These are phyloP conservation scores for Metschnikowia koreensis DNA, from an alignment of 805 yeast genomes.

Conservation along the genomic window DNA sequence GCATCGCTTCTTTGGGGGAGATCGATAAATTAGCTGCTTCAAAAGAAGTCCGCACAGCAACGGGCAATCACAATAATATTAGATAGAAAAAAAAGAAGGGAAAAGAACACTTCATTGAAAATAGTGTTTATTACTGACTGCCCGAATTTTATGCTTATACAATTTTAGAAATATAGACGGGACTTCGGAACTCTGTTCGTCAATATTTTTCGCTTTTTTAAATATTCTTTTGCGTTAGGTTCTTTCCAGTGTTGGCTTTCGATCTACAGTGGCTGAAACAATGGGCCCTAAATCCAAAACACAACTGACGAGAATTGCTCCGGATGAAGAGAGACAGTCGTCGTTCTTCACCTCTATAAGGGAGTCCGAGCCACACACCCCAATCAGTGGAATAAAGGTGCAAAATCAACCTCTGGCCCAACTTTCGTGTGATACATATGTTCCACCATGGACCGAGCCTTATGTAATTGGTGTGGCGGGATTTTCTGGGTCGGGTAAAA, in stretches of 20 bases:
- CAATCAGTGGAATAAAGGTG: background rate
- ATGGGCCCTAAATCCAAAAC: slow-evolving; percentile 9
- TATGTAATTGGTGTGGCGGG: slow-evolving; percentile 89
- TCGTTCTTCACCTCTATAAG: slow-evolving; percentile 24
- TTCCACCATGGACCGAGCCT: slow-evolving; percentile 88
- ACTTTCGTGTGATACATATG: slow-evolving; percentile 18
- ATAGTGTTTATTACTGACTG: no score
- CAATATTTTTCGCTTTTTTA: background rate
- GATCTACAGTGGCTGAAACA: background rate
- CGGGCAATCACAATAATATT: background rate
- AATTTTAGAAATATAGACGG: no score
- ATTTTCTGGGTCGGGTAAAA: slow-evolving; percentile 77
- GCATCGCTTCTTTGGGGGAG: background rate
- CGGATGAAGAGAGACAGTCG: slow-evolving; percentile 21
- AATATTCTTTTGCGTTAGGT: no score
- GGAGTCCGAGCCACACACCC: slow-evolving; percentile 5
- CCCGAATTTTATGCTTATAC: no score
- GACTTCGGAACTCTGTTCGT: no score
- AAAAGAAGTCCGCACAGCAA: background rate
- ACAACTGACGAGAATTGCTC: slow-evolving; percentile 25
- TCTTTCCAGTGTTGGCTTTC: no score
- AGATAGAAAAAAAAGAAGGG: no score
- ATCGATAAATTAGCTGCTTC: background rate
- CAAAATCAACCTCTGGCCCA: background rate
- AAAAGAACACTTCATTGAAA: no score